Conservation (phyloP, 345 rosid species). For the Populus deltoides region DNA sequence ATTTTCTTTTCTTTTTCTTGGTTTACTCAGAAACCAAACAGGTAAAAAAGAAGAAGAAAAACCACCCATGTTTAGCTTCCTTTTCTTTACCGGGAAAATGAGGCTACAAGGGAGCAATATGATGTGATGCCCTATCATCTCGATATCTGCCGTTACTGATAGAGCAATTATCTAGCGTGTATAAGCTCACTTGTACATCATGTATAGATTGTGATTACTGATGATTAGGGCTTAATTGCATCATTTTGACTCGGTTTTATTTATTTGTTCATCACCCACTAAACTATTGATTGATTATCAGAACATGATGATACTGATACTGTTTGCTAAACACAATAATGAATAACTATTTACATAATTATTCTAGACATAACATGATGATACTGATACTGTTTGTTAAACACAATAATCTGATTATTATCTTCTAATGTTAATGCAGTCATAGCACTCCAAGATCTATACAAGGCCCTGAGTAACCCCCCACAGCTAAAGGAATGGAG, state of each 20-base stretch:
- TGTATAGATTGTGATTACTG: neutral
- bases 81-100: neutral
- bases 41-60: neutral
- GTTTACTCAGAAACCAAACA: constrained; percentile 25
- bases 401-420: neutral
- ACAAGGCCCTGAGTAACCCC: constrained; percentile 49
- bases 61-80: neutral
- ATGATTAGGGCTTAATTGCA: neutral
- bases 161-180: neutral
- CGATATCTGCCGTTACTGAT: neutral
- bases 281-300: neutral
- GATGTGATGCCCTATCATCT: neutral
- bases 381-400: neutral
- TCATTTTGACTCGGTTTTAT: neutral
- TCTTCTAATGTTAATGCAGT: constrained; percentile 41
- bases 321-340: too few relatives aligned
- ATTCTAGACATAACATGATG: constrained; percentile 5
- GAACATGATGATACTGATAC: too few relatives aligned
- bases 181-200: neutral
- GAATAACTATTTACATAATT: neutral
- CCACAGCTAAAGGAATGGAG: constrained; percentile 73
- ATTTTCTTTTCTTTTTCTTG: neutral
- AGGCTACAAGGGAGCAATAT: neutral
- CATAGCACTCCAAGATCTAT: constrained; percentile 58
- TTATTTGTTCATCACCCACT: neutral